Base-by-base conservation (phyloP, 1,284 basidiomycete genomes). In the Schizophyllum amplum region DNA sequence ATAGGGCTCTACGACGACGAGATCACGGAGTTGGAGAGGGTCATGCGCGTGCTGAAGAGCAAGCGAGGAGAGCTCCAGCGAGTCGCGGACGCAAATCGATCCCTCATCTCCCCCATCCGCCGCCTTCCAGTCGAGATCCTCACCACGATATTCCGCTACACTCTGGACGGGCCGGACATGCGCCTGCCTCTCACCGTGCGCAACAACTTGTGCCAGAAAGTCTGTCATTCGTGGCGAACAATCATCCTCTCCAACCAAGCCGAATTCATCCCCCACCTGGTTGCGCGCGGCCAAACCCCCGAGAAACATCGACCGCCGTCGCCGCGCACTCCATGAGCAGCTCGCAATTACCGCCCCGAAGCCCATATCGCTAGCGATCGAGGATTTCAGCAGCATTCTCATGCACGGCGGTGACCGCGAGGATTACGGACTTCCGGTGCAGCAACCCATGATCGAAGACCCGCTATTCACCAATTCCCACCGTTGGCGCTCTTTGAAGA, bases 141-240 rank as follows among this genome's bases (percentile, higher is more conserved):
- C 17, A n/a, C 53, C 21, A 55, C 53, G 4, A 58, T 60, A 5
- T 60, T 60, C 47, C 11, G 33, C 33, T 42, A 42, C 33, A 17
- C 17, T 9, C 33, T 13, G 33, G 33, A 42, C 2, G 17, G 11
- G 13, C 33, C 33, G 33, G 33, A 42, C 17, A 17, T 42, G 17
- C 33, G 33, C 33, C 33, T 42, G 33, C 33, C 33, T 42, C 33
- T 42, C 13, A 9, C 11, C 13, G 13, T 42, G 7, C 33, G 33
- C 33, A 42, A 42, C 13, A 42, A 42, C 33, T 9, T 42, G 13
- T 42, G 33, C 33, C 33, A 42, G 33, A 42, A 17, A 17, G 33
- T 42, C 13, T 42, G 33, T 17, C 33, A 42, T 9, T 42, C 33
- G 7, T 42, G 33, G 33, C 11, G 33, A 42, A 42, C 33, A 17